Evolutionary conservation across 495 filamentous ascomycete genomes (phyloP).

Genomic region (Parathielavia appendiculata): DNA sequence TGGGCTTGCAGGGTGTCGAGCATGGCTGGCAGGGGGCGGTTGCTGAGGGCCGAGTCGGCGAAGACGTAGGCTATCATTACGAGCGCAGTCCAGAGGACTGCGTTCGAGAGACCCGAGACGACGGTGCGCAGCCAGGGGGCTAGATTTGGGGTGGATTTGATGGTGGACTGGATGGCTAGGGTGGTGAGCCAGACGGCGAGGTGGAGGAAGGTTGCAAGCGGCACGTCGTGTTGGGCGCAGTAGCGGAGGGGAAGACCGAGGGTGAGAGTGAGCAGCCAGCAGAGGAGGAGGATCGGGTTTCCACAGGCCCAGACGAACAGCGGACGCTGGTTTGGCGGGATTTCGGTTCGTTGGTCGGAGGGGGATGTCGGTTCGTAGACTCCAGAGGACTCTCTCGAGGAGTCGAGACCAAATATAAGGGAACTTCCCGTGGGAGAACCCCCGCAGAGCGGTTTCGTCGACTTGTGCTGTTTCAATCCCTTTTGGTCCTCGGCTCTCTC

Average conservation of each 20-base stretch:
- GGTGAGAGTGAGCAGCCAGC: conserved; percentile 23
- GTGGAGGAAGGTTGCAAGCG: conserved; percentile 36
- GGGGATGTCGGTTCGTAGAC: not conserved
- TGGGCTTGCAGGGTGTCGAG: conserved; percentile 35
- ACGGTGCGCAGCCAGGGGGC: conserved; percentile 24
- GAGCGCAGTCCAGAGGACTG: conserved; percentile 41
- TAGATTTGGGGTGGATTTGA: conserved; percentile 27
- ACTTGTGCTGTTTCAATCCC: not conserved
- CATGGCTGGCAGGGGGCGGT: conserved; percentile 22
- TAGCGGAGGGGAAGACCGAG: conserved; percentile 32
- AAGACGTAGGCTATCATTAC: conserved; percentile 38
- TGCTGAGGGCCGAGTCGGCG: conserved; percentile 30
- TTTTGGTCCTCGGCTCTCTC: conserved; percentile 12
- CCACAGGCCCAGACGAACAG: conserved; percentile 9
- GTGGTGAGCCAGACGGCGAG: conserved; percentile 39
- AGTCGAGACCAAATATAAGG: not conserved
- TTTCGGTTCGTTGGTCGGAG: not conserved
- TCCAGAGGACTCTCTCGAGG: conserved; percentile 3
- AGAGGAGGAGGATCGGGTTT: conserved; percentile 27
- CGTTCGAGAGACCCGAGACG: conserved; percentile 36
- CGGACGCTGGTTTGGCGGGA: not conserved
- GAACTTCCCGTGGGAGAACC: conserved; percentile 11
- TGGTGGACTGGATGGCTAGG: conserved; percentile 34
- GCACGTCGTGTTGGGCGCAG: conserved; percentile 20
- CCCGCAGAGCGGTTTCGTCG: conserved; percentile 14